Base-by-base conservation (phyloP, 129 eudicot species). In the Flaveria ramosissima region DNA sequence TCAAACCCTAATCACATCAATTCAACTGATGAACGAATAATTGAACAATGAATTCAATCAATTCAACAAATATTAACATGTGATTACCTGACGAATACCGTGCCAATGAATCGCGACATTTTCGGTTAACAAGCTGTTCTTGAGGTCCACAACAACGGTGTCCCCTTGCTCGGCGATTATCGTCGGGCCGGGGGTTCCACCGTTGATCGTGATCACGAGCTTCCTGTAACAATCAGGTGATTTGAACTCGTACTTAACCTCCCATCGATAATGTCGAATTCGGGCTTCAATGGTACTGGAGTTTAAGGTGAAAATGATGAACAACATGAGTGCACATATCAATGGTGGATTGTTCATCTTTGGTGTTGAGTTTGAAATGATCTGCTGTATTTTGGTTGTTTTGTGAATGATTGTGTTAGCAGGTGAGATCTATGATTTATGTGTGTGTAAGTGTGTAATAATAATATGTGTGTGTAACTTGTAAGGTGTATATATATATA, bases 231-330 rank as follows among this genome's bases (percentile, higher is more conserved):
- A 70, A 47, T 70, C 74, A 0, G 59, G 74, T n/a, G 96, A 87
- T 73, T 83, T 85, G 56, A 30, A 78, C 59, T 92, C 96, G 27
- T 92, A 92, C 73, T 81, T 89, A 42, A 84, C 90, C 57, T 87
- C 93, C 97, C 97, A 92, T 85, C 80, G 79, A 59, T 77, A 85
- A 21, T 81, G 84, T 12, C 92, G 77, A 63, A 81, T 76, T 46
- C 78, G 78, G 10, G 87, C 96, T 63, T 87, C 93, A 0, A 21
- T 85, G 17, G 47, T 75, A n/a, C n/a, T n/a, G 14, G 52, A 43
- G 57, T 77, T 65, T 10, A 76, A 32, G 6, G 30, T 19, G 3
- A 70, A 7, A 55, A 83, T 20, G 11, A 59, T 70, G 39, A 78
- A 51, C 10, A 83, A 19, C 15, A 83, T 20, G 4, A 36, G 41